Evolutionary conservation across 2,329 filamentous ascomycete species (phyloP).

Genomic region (Rasamsonia emersonii): DNA sequence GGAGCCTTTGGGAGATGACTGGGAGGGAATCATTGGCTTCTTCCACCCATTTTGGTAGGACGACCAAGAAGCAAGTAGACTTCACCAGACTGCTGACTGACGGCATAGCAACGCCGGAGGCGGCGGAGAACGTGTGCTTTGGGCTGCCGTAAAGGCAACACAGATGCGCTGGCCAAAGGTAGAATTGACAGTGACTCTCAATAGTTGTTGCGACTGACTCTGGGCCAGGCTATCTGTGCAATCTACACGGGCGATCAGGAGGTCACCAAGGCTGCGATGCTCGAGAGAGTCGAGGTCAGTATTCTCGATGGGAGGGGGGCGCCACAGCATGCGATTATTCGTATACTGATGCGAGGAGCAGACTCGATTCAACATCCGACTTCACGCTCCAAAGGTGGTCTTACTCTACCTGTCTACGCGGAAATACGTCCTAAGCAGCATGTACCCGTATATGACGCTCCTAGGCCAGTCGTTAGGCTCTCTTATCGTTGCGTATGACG

Average conservation of each 20-base stretch:
- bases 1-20: constrained; percentile 47
- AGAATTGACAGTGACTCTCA: too few relatives aligned
- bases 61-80: constrained; percentile 3
- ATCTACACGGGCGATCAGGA: constrained; percentile 96
- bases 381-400: constrained; percentile 71
- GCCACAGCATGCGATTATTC: neutral
- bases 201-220: neutral
- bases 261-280: constrained; percentile 68
- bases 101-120: constrained; percentile 78
- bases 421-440: constrained; percentile 74
- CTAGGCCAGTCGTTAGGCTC: constrained; percentile 91
- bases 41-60: constrained; percentile 93
- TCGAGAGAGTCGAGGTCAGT: constrained; percentile 63
- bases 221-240: constrained; percentile 62
- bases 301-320: neutral
- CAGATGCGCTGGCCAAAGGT: constrained; percentile 74
- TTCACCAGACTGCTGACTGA: constrained; percentile 5
- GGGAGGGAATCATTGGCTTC: constrained; percentile 84
- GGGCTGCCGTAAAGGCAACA: constrained; percentile 87
- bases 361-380: constrained; percentile 84
- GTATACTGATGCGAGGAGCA: constrained; percentile 25
- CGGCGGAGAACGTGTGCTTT: constrained; percentile 89
- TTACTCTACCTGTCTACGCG: constrained; percentile 89
- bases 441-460: constrained; percentile 87
- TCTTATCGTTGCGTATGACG: constrained; percentile 78